Percentiles rank a stretch among this genome's conserved stretches.
Conservation (phyloP, 345 rosid species). For the Erodium maritimum region DNA sequence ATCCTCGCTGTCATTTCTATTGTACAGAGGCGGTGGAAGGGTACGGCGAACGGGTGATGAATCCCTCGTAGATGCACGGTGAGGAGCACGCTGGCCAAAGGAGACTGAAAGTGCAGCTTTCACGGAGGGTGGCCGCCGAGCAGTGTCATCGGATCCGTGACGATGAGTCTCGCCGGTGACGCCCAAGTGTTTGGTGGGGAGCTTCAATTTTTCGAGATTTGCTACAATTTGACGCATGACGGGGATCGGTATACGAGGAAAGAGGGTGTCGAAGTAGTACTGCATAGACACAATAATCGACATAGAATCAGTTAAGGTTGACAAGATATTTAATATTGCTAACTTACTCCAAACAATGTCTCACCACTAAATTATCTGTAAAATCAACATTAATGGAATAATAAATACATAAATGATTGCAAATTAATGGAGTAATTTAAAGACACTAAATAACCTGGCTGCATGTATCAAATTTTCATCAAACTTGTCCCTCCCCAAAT, state of each 20-base stretch:
- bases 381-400: no score
- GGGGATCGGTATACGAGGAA: constrained; percentile 95
- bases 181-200: constrained; percentile 71
- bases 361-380: no score
- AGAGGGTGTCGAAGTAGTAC: constrained; percentile 94
- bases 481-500: no score
- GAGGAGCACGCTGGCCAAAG: constrained; percentile 99
- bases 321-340: not conserved
- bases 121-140: constrained; percentile 96
- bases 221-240: constrained; percentile 75
- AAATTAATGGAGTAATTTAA: no score
- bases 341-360: not conserved
- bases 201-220: constrained; percentile 86
- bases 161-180: constrained; percentile 60
- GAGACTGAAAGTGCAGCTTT: constrained; percentile 99
- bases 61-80: constrained; percentile 96
- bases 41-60: constrained; percentile 94
- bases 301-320: not conserved
- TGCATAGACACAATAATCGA: constrained; percentile 24
- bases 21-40: constrained; percentile 45
- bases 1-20: constrained; percentile 38
- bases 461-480: no score
- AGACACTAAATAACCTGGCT: no score
- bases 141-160: constrained; percentile 89
- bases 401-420: no score